Percentiles rank a stretch among this genome's conserved stretches.
These are phyloP conservation scores for Lactarius vividus DNA, from an alignment of 768 basidiomycete species.

Conservation along the genomic window DNA sequence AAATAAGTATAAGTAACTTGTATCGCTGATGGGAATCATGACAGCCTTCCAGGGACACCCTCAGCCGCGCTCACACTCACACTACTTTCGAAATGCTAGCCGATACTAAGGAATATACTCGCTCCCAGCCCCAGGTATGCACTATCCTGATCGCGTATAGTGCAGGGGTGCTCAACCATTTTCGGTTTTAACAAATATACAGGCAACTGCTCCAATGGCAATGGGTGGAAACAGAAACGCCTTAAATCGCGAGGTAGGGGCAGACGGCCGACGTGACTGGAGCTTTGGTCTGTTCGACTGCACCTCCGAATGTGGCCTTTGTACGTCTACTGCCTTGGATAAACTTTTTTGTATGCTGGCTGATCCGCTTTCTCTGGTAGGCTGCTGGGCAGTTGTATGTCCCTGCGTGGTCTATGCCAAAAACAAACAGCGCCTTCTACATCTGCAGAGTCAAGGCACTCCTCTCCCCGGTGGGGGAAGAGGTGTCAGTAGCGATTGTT, in stretches of 20 bases:
- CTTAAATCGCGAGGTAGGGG: slow-evolving; percentile 29
- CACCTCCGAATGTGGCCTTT: slow-evolving; percentile 30
- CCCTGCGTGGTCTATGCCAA: slow-evolving; percentile 43
- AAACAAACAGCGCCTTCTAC: slow-evolving; percentile 41
- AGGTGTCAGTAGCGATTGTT: slow-evolving; percentile 38
- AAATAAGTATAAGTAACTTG: no score
- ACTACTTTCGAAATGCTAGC: background rate
- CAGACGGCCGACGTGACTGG: slow-evolving; percentile 37
- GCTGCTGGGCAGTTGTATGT: slow-evolving; percentile 38
- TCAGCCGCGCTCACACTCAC: background rate
- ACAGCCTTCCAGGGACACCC: background rate
- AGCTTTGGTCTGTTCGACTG: slow-evolving; percentile 32
- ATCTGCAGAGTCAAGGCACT: slow-evolving; percentile 37
- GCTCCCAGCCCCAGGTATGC: background rate
- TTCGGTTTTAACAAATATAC: background rate
- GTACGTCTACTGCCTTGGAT: slow-evolving; percentile 25
- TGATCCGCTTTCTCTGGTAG: slow-evolving; percentile 29
- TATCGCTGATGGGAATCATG: background rate
- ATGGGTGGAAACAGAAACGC: slow-evolving; percentile 28
- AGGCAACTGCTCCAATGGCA: slow-evolving; percentile 6
- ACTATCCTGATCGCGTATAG: background rate
- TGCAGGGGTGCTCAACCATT: background rate
- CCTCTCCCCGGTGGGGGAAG: slow-evolving; percentile 41
- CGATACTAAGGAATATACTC: background rate
- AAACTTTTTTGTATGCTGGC: slow-evolving; percentile 21